A percentile compares a stretch with the other conserved stretches of the same genome.
Evolutionary conservation across 352 stramenopile species (phyloP).

Genomic region (Pythium aphanidermatum): DNA sequence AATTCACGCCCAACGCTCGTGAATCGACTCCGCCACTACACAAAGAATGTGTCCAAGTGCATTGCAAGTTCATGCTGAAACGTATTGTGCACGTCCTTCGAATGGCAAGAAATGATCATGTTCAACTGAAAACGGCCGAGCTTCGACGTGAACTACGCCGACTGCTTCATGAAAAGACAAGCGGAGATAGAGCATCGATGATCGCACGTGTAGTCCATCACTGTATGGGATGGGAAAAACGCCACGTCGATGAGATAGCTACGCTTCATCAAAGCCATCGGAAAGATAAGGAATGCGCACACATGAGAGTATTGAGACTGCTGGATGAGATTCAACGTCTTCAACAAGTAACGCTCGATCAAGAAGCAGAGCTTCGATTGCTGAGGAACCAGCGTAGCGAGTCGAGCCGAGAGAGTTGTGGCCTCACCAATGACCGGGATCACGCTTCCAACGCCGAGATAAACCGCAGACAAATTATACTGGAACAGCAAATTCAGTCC

Average conservation of each 20-base stretch:
- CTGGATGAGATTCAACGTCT: too few relatives aligned
- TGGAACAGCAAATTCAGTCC: constrained; percentile 8
- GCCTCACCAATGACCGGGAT: too few relatives aligned
- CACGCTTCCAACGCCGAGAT: too few relatives aligned
- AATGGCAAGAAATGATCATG: neutral
- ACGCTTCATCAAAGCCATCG: neutral
- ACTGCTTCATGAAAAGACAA: constrained; percentile 1
- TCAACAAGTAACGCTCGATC: too few relatives aligned
- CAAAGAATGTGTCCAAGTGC: neutral
- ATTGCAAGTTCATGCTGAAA: constrained; percentile 1
- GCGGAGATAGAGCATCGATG: neutral
- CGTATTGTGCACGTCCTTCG: neutral
- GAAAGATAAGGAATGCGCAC: too few relatives aligned
- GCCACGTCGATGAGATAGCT: constrained; percentile 3
- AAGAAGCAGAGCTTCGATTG: too few relatives aligned
- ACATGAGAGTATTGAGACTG: too few relatives aligned
- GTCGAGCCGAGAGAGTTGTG: too few relatives aligned
- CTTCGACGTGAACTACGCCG: constrained; percentile 5
- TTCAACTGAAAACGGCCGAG: neutral
- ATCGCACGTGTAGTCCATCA: neutral
- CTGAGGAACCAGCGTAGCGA: too few relatives aligned
- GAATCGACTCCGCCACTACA: neutral
- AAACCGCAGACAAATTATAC: constrained; percentile 1
- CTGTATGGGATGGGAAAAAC: constrained; percentile 14
- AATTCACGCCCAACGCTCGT: neutral